phyloP scores from a whole-genome alignment of 345 rosid species.

The Aquilaria malaccensis region DNA sequence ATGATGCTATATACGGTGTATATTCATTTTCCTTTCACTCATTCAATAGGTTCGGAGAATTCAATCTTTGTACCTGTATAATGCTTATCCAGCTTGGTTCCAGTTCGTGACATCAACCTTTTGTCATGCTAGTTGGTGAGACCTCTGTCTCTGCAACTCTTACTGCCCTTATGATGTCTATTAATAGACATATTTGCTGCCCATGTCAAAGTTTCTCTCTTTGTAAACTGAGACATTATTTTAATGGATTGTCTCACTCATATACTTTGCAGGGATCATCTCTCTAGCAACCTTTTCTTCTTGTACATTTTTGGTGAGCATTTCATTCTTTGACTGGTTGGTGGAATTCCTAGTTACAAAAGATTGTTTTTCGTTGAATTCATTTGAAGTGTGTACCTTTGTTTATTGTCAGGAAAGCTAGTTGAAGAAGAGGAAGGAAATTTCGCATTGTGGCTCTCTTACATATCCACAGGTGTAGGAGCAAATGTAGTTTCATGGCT shows the following conservation, averaged over 20 bases:
- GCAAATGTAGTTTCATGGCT: conserved; percentile 94
- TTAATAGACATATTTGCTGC: background rate
- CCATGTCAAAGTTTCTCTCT: background rate
- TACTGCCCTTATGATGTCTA: background rate
- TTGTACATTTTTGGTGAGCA: conserved; percentile 89
- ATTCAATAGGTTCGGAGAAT: conserved; percentile 42
- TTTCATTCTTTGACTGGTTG: conserved; percentile 10
- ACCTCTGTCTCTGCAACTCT: background rate
- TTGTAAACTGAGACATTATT: no score
- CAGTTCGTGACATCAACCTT: conserved; percentile 90
- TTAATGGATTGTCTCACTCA: background rate
- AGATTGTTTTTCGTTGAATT: conserved; percentile 7
- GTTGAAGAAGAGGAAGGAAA: conserved; percentile 95
- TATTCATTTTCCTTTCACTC: no score
- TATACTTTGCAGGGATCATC: conserved; percentile 67
- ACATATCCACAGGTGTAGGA: conserved; percentile 75
- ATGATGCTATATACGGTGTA: background rate
- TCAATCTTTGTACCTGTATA: conserved; percentile 69
- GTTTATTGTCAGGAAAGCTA: conserved; percentile 58
- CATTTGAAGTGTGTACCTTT: conserved; percentile 8
- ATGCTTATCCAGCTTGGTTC: conserved; percentile 75
- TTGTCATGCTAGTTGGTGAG: conserved; percentile 95
- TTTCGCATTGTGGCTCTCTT: conserved; percentile 72
- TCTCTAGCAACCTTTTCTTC: conserved; percentile 96
- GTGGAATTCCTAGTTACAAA: background rate